These are phyloP conservation scores for Teratosphaeria viscida DNA, from an alignment of 2,329 filamentous ascomycete species.

Conservation along the genomic window DNA sequence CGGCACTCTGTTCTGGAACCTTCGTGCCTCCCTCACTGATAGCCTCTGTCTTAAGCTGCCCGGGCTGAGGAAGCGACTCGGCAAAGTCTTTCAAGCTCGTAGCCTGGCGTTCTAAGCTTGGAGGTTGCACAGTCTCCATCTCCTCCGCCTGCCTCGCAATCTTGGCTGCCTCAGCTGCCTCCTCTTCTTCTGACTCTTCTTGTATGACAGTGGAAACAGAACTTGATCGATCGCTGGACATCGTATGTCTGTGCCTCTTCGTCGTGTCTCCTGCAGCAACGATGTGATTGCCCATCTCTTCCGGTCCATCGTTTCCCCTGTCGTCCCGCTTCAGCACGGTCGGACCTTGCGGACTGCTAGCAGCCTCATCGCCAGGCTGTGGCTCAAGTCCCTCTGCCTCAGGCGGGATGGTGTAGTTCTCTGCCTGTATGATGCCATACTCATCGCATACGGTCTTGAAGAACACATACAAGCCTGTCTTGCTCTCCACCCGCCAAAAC, in stretches of 20 bases:
- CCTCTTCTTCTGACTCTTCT: constrained; percentile 58
- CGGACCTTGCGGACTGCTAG: constrained; percentile 11
- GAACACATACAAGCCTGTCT: constrained; percentile 87
- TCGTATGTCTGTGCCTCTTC: constrained; percentile 71
- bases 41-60: constrained; percentile 4
- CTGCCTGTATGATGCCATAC: constrained; percentile 78
- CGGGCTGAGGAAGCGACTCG: constrained; percentile 5
- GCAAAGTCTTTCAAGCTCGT: constrained; percentile 13
- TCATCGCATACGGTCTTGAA: constrained; percentile 96
- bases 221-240: constrained; percentile 56
- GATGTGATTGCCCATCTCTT: constrained; percentile 30
- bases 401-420: constrained; percentile 90
- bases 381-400: constrained; percentile 78
- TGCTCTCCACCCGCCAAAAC: constrained; percentile 86
- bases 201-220: constrained; percentile 74
- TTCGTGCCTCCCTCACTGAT: constrained; percentile 5
- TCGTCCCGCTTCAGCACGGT: constrained; percentile 28
- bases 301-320: constrained; percentile 4
- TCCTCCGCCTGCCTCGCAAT: not conserved
- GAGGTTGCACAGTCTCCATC: constrained; percentile 1
- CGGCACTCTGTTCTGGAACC: constrained; percentile 2
- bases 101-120: constrained; percentile 16
- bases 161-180: constrained; percentile 4
- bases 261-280: constrained; percentile 58
- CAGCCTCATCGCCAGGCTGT: constrained; percentile 6